Evolutionary conservation across 164 flowering plant genomes (phyloP), one percentile per base, ranked within the genome.

Genomic region (Taxillus chinensis): DNA sequence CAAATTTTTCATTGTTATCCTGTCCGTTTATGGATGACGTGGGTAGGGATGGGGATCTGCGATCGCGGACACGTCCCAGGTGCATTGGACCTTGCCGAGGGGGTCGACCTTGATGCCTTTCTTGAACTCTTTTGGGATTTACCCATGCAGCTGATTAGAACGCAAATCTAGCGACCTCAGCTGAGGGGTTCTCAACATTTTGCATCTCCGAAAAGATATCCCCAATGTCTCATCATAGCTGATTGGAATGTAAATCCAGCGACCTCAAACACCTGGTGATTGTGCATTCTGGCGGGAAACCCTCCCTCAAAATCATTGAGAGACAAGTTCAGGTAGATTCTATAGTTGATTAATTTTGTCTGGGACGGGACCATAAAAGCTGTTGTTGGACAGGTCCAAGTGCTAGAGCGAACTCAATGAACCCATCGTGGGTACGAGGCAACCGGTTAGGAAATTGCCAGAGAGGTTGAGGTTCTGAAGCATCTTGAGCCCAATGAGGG

Each of bases 311-410:
- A 95, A 45, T 65, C 66, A 65, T 95, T 95, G 14, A 5, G 11
- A 0, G 99, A 95, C 55, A 95, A 71, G 76, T 95, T 85, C 60
- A 95, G 46, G 61, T 84, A 95, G 71, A 2, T 74, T 78, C 87
- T 86, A 89, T 0, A 95, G 73, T 3, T 87, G 83, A 12, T 70
- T 77, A 66, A 95, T 72, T 65, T 80, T 68, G 38, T 60, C 81
- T 0, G 99, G 99, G 58, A 91, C 76, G 59, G 96, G 93, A 2
- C 97, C 98, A 37, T 79, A 79, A 65, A 92, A 92, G 41, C 27
- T 17, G 62, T 90, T 92, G 2, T 64, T 45, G 0, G 95, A 85
- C 64, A 92, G 95, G 90, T 92, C 98, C 74, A 90, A 68, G 64
- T 73, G 71, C 72, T 85, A 79, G 43, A 92, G 69, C 10, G 85